Evolutionary conservation across 2,329 filamentous ascomycete species (phyloP), one percentile per base, ranked within the genome.

Genomic region (Bipolaris victoriae): DNA sequence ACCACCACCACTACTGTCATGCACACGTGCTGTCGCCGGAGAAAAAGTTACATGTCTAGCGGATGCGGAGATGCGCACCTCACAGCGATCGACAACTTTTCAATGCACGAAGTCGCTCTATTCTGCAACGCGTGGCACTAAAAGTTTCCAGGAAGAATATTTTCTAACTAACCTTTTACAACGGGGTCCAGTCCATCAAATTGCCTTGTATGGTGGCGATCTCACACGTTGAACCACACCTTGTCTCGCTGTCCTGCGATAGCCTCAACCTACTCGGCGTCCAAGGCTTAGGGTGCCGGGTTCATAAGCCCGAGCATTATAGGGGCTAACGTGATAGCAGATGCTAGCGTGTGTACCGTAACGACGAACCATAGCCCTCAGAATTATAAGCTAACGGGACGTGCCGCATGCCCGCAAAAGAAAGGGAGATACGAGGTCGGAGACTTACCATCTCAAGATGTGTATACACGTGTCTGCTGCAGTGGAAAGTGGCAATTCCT

Each of bases 351-450:
- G 5, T 49, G 7, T 39, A 26, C 26, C 33, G 15, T 37, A 15
- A 22, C 11, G 9, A 37, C 22, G 46, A 49, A 49, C 33, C 46
- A 49, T 49, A 49, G 35, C 33, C 24, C n/a, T 26, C 20, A 11
- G 5, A 37, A 49, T 37, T 24, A 39, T 49, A 22, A 39, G 33
- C 46, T 39, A 49, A 39, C 35, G 46, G 46, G 46, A 49, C 46
- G 46, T 13, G 46, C 46, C 46, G 46, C 35, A 36, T 5, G 46
- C 46, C 46, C 46, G 46, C 35, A 13, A 18, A 20, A 15, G 29
- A 47, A 47, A 13, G 35, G 16, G 44, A 47, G 31, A 15, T 35
- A 9, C 22, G 24, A 36, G 35, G 35, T n/a, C 35, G 35, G 35
- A 36, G 35, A 36, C 35, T 36, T 13, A n/a, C 5, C 13, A 36